Evolutionary conservation across 495 filamentous ascomycete genomes (phyloP), one percentile per base, ranked within the genome.

Genomic region (Pseudoneurospora amorphoporcata): DNA sequence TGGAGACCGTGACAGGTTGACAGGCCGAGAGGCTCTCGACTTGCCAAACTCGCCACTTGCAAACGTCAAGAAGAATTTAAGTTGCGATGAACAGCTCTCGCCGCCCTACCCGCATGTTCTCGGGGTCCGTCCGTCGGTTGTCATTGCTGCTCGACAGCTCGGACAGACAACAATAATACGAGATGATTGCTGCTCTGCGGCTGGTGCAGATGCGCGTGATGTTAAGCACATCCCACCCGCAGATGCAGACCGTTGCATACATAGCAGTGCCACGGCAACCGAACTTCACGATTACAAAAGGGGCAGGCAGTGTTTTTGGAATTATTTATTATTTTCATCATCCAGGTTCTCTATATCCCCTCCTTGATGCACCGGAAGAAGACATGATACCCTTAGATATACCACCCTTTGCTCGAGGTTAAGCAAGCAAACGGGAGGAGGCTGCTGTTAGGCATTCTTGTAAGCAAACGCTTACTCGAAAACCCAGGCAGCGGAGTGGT

Each of bases 401-500:
- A 65, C 53, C 53, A 3, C 35, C 53, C 53, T 29, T 17, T 35
- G 29, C 29, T 65, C 1, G 53, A 65, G 29, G 3, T 65, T 2
- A 35, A 32, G 3, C 53, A 65, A 65, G 7, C 53, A 65, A 65
- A 2, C 53, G 53, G 53, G 14, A 65, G 53, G 35, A 37, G 35
- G 5, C 3, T 37, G 53, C 53, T 65, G 53, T 35, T 29, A 70
- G 38, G n/a, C 40, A 37, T 35, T 70, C 29, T 29, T n/a, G 29
- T 7, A 70, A 43, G 40, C 43, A 68, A 65, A 73, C 29, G 74
- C 45, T 81, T 97, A 94, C 92, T 99, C 95, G 87, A 97, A 98
- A 87, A 98, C 86, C 95, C 95, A 99, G 86, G 88, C 87, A 84
- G 90, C 86, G 84, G 91, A 88, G 81, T 91, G 86, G 78, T 84